Evolutionary conservation across 371 early-diverging fungal genomes (phyloP), one percentile per base, ranked within the genome.

Genomic region (Circinella umbellata): DNA sequence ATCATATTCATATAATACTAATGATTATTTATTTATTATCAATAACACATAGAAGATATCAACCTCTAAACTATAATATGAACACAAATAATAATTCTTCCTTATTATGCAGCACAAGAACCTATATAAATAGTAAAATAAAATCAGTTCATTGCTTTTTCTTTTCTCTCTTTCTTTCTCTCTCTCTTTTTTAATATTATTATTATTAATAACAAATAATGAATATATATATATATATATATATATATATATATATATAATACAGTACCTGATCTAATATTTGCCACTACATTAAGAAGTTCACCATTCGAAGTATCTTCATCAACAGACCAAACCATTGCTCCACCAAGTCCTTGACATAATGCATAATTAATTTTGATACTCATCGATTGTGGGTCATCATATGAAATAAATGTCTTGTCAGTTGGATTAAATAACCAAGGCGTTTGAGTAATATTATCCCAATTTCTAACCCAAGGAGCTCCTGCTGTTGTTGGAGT

Each of bases 361-460:
- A 61, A 42, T 3, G 80, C 86, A 68, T 78, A 76, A 14, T 78
- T 71, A 20, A 86, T 86, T 70, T 90, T 90, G 39, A 75, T 69
- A 5, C 61, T 75, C 11, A 88, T 65, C 1, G 87, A 86, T 15
- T 69, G 51, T 13, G 86, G 89, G 61, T 90, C 89, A 46, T 89
- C 89, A 57, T 89, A 89, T 9, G 89, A 86, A 37, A 90, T 80
- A 59, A 86, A 89, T 10, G 75, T 70, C 39, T 83, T 86, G 69
- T 75, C 84, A 1, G 71, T 67, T 18, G 87, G 82, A 66, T 85
- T 87, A 55, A 82, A 89, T 54, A 89, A 63, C 89, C 89, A 89
- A 38, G 89, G 89, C 1, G 89, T 89, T 5, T 77, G 69, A 1
- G 80, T 78, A 18, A 18, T 68, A 5, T 76, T 70, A 47, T 89